These are phyloP conservation scores for Aspergillus sclerotioniger DNA, from an alignment of 495 filamentous ascomycete species.

Conservation along the genomic window DNA sequence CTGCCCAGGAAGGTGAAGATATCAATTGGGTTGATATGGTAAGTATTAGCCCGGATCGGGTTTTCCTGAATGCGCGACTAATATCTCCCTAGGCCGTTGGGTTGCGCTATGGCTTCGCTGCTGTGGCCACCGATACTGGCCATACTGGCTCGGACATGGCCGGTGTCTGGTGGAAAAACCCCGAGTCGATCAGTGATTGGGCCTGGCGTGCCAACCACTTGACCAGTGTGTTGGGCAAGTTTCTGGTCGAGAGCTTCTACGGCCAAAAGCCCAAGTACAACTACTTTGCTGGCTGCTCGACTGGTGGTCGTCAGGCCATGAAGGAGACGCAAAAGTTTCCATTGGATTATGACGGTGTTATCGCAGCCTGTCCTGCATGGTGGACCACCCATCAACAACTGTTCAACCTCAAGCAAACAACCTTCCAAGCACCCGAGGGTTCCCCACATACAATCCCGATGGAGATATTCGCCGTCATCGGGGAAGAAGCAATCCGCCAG, in stretches of 20 bases:
- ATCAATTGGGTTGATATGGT: background rate
- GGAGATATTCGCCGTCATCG: constrained; percentile 1
- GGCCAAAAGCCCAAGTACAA: constrained; percentile 17
- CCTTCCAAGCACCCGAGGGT: background rate
- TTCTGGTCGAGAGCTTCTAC: constrained; percentile 13
- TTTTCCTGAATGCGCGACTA: background rate
- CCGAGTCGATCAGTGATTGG: background rate
- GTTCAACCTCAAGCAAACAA: constrained; percentile 1
- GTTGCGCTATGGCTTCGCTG: background rate
- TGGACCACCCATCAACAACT: constrained; percentile 2
- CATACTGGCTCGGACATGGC: background rate
- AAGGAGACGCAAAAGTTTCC: constrained; percentile 37
- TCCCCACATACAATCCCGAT: constrained; percentile 1
- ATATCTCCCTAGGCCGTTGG: background rate
- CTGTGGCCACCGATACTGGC: background rate
- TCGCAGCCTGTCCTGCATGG: constrained; percentile 45
- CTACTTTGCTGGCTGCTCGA: constrained; percentile 48
- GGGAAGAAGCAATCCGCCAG: background rate
- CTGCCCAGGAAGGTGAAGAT: background rate
- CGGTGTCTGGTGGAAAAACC: background rate
- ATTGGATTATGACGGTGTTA: constrained; percentile 55
- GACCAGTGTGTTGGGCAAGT: constrained; percentile 10
- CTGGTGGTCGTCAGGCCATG: constrained; percentile 44
- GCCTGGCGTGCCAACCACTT: constrained; percentile 9
- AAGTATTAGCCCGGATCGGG: background rate